These are phyloP conservation scores for Diaporthe amygdali DNA, from an alignment of 2,329 filamentous ascomycete genomes.

Conservation along the genomic window DNA sequence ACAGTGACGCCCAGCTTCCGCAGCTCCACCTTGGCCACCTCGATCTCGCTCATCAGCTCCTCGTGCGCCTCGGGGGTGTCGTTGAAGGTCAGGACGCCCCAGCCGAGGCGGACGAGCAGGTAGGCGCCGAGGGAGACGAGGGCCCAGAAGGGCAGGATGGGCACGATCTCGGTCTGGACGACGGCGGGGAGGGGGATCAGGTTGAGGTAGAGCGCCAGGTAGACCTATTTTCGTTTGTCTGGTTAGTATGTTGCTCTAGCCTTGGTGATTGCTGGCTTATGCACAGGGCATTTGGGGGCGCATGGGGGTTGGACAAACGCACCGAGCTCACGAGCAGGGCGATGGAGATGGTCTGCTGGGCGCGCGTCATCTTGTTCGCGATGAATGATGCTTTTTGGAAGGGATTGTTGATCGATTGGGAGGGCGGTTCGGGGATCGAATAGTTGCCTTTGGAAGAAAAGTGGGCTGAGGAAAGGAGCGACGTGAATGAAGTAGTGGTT, in stretches of 20 bases:
- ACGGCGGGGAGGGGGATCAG: conserved; percentile 80
- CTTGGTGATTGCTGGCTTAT: neutral
- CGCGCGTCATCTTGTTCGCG: conserved; percentile 79
- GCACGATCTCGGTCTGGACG: conserved; percentile 85
- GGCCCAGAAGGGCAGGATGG: conserved; percentile 90
- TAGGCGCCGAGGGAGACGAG: conserved; percentile 91
- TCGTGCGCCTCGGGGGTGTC: conserved; percentile 90
- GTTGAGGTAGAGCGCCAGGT: conserved; percentile 84
- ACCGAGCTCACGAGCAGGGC: conserved; percentile 88
- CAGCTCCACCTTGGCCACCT: conserved; percentile 76
- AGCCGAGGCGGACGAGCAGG: conserved; percentile 89
- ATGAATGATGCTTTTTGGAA: neutral
- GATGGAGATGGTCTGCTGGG: conserved; percentile 89
- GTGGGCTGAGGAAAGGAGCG: conserved; percentile 19
- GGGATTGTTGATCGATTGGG: neutral
- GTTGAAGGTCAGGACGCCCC: conserved; percentile 94
- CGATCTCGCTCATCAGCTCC: conserved; percentile 86
- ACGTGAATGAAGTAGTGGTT: conserved; percentile 16
- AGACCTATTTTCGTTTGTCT: conserved; percentile 68
- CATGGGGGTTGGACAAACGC: conserved; percentile 41
- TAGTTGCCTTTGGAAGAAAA: conserved; percentile 1
- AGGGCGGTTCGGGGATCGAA: neutral
- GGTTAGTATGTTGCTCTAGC: conserved; percentile 26
- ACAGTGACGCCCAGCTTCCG: conserved; percentile 77
- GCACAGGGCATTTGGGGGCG: neutral